A percentile compares a stretch with the other conserved stretches of the same genome.
Evolutionary conservation across 1,284 basidiomycete genomes (phyloP).

Genomic region (Hemileccinum hortonii): DNA sequence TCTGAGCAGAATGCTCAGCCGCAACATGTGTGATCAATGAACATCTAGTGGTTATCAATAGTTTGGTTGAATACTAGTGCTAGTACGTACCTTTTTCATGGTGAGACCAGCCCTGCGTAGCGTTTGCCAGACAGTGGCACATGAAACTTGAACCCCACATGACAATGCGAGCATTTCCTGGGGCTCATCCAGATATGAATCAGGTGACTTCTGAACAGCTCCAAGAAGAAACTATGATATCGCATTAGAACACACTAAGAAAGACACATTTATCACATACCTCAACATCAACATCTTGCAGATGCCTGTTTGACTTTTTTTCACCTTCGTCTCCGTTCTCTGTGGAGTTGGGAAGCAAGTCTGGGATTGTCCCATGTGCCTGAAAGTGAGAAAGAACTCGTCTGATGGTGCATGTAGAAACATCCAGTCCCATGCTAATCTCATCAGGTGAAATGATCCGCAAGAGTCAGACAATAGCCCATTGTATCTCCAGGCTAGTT

Average conservation of each 20-base stretch:
- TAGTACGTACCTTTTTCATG: slow-evolving; percentile 23
- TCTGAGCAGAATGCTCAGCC: slow-evolving; percentile 23
- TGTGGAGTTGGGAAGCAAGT: neutral
- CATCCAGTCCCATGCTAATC: no score
- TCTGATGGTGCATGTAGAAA: neutral
- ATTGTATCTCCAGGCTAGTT: no score
- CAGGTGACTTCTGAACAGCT: neutral
- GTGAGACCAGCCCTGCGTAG: neutral
- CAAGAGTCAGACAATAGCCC: no score
- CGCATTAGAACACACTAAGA: neutral
- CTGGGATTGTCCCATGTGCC: neutral
- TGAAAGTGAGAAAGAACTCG: neutral
- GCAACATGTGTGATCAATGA: slow-evolving; percentile 26
- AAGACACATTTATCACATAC: neutral
- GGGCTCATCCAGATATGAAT: slow-evolving; percentile 4
- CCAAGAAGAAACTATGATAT: slow-evolving; percentile 2
- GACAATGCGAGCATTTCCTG: neutral
- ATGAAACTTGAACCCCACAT: neutral
- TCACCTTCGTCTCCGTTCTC: neutral
- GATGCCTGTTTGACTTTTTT: neutral
- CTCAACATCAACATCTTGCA: neutral
- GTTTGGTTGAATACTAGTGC: no score
- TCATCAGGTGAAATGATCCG: no score
- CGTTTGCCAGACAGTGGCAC: neutral
- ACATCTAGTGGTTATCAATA: neutral